These are phyloP conservation scores for Aspergillus nomiae DNA, from an alignment of 2,329 filamentous ascomycete genomes.

Conservation along the genomic window DNA sequence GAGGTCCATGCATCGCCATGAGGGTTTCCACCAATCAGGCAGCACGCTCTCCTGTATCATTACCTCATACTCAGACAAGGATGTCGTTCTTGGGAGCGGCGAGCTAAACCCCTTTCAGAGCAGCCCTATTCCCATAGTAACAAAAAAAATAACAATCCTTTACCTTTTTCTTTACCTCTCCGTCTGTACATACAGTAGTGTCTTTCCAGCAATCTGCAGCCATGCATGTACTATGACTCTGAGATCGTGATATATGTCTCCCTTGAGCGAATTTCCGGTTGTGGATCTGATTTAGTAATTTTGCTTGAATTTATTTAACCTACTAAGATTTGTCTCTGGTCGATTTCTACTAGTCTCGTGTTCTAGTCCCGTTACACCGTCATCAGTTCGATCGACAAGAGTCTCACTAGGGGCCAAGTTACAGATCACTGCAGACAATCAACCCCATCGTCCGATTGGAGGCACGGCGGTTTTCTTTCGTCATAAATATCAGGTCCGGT, in stretches of 20 bases:
- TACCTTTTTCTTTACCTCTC: background rate
- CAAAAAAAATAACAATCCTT: background rate
- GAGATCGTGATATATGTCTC: background rate
- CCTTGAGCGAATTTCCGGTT: background rate
- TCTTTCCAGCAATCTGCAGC: background rate
- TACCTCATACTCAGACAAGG: slow-evolving; percentile 3
- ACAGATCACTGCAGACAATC: background rate
- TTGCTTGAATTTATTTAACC: background rate
- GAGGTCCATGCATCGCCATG: background rate
- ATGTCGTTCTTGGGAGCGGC: background rate
- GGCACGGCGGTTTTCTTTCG: background rate
- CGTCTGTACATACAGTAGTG: background rate
- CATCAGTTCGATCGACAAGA: background rate
- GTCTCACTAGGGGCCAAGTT: background rate
- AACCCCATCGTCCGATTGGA: background rate
- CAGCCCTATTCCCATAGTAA: slow-evolving; percentile 4
- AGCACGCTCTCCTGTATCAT: background rate
- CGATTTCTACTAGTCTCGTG: background rate
- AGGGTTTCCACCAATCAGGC: background rate
- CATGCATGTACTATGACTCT: background rate
- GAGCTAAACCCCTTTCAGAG: background rate
- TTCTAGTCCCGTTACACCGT: background rate
- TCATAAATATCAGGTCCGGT: background rate
- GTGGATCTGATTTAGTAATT: background rate
- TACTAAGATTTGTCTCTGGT: background rate